Conservation (phyloP, 164 flowering plant species). For the Stephania japonica region DNA sequence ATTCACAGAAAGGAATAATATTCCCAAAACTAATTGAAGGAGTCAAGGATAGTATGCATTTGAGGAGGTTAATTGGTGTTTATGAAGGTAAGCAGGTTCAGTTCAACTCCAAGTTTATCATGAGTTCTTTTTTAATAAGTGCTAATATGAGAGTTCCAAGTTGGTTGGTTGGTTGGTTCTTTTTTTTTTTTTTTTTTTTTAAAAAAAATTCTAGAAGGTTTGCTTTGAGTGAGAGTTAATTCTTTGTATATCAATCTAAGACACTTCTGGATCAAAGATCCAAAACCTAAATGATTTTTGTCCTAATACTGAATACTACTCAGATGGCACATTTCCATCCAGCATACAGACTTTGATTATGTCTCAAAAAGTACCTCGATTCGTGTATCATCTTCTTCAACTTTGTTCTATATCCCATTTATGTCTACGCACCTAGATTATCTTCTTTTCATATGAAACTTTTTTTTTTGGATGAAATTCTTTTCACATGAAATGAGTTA, state of each 20-base stretch:
- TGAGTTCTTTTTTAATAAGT: no score
- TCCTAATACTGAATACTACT: no score
- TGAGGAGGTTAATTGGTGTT: constrained; percentile 48
- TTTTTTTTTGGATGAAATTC: no score
- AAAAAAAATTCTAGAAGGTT: neutral
- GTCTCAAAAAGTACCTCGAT: neutral
- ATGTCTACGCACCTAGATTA: neutral
- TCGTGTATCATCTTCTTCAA: neutral
- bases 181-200: neutral
- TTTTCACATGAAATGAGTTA: neutral
- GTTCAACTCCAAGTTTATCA: no score
- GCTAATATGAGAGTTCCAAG: no score
- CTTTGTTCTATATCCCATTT: neutral
- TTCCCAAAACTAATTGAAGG: constrained; percentile 69
- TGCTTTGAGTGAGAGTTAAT: neutral
- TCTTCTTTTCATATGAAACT: neutral
- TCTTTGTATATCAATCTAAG: neutral
- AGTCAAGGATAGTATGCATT: constrained; percentile 46
- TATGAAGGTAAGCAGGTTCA: constrained; percentile 59
- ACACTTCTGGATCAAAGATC: neutral
- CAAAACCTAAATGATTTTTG: no score
- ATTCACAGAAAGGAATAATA: constrained; percentile 65
- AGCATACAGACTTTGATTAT: neutral
- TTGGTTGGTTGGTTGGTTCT: neutral
- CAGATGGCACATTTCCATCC: no score